Conservation (phyloP, 306 rosid genomes). For the Glycine latifolia region DNA sequence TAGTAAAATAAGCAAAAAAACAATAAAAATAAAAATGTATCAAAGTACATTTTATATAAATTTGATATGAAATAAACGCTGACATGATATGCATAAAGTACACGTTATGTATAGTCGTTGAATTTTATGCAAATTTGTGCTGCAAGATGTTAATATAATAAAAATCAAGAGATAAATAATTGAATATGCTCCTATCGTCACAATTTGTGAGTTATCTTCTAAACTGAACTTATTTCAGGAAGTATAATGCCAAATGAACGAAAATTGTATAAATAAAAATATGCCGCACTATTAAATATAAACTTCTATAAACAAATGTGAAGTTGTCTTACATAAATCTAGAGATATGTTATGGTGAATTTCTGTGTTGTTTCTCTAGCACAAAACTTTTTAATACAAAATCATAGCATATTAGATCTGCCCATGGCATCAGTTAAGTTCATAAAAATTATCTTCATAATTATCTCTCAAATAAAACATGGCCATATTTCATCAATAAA, state of each 20-base stretch:
- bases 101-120: neutral
- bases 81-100: neutral
- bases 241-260: neutral
- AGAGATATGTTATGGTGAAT: neutral
- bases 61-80: neutral
- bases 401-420: constrained; percentile 1
- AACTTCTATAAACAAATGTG: neutral
- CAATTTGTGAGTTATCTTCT: neutral
- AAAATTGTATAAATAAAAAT: no score
- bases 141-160: neutral
- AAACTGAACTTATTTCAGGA: no score
- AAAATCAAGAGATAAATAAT: neutral
- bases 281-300: neutral
- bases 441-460: neutral
- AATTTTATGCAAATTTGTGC: no score
- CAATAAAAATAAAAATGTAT: no score
- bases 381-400: neutral
- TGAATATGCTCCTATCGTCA: neutral
- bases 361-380: neutral
- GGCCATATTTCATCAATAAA: constrained; percentile 16
- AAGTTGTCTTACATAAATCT: neutral
- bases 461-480: neutral
- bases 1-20: neutral
- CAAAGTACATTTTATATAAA: neutral
- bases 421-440: neutral